Evolutionary conservation across 805 yeast species (phyloP), one percentile per base, ranked within the genome.

Genomic region (Spathaspora hagerdaliae): DNA sequence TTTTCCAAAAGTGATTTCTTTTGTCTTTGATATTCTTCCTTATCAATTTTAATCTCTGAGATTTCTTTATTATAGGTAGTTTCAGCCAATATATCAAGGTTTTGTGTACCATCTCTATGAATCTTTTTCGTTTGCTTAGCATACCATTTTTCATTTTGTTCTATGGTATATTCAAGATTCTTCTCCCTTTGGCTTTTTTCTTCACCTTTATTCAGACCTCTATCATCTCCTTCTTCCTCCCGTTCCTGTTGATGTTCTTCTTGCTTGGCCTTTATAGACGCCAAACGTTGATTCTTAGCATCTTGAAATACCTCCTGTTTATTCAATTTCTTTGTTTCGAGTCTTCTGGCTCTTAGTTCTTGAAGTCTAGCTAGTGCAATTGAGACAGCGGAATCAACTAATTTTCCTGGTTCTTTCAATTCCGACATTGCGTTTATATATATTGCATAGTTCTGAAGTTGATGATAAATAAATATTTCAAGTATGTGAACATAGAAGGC

Each of bases 71-170:
- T 58, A 57, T 85, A 86, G 0, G 88, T 71, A 42, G 70, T 69
- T 31, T 79, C 79, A 0, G 92, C 92, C 14, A 85, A 58, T 39
- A 78, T 75, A 33, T 73, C 60, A 51, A 70, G 75, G 53, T 82
- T 81, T 36, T 68, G 69, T 46, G 74, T 75, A 12, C 77, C 79
- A 1, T 72, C 58, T 6, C 51, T 50, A 7, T 65, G 61, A 6
- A 51, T 51, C 35, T 53, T 51, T 41, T 53, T 51, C 37, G 55
- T 62, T 45, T 63, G 56, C 43, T 69, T 73, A 27, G 55, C 64
- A 24, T 81, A 77, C 90, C 90, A 85, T 44, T 68, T 66, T 51
- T 82, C 85, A 45, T 80, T 73, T 43, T 86, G 87, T 43, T 80
- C 85, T 5, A 83, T 74, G 0, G 86, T 75, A 42, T 56, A 56